phyloP scores from a whole-genome alignment of 129 eudicot species.

The Kitagawia praeruptora region DNA sequence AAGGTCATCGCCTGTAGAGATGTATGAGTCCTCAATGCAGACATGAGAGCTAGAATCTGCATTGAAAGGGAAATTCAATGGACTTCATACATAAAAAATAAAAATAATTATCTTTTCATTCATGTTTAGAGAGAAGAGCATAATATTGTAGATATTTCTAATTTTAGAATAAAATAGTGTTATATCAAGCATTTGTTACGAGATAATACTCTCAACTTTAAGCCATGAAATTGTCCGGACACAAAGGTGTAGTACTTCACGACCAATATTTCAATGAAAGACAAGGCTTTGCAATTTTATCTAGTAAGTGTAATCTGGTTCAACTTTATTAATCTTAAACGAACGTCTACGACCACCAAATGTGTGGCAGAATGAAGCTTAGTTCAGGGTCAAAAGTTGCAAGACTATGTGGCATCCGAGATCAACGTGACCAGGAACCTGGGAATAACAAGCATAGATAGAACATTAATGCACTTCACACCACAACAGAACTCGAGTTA shows the following conservation, averaged over 20 bases:
- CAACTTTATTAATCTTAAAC: neutral
- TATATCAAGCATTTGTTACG: neutral
- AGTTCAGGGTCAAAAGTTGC: neutral
- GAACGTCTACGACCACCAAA: neutral
- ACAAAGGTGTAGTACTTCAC: neutral
- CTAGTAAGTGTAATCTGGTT: neutral
- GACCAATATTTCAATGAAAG: neutral
- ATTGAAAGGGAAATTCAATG: neutral
- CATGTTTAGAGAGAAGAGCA: neutral
- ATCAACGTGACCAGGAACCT: neutral
- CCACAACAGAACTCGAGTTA: neutral
- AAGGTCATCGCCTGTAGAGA: constrained; percentile 89
- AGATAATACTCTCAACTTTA: neutral
- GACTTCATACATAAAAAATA: neutral
- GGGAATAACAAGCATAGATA: neutral
- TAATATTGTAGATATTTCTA: neutral
- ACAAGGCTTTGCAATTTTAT: neutral
- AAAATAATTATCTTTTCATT: neutral
- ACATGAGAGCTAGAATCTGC: constrained; percentile 94
- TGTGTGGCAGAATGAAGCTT: neutral
- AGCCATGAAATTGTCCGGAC: neutral
- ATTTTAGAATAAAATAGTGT: neutral
- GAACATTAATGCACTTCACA: neutral
- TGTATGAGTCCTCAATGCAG: constrained; percentile 97
- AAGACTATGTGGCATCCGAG: neutral